Base-by-base conservation (phyloP, 768 basidiomycete species). In the Tricholoma sp. region DNA sequence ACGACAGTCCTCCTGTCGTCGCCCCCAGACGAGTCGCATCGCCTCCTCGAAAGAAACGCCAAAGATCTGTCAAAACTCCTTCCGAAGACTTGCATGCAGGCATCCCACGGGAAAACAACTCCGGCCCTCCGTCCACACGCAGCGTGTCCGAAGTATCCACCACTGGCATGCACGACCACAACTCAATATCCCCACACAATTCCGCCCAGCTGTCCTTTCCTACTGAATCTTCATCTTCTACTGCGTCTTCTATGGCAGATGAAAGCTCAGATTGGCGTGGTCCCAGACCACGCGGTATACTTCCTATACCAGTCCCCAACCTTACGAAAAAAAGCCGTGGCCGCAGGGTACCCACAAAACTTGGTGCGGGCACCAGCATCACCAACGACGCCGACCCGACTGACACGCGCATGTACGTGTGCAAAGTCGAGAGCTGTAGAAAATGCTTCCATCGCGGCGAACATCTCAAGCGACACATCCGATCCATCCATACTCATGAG, bases 301-400 rank as follows among this genome's bases (percentile, higher is more conserved):
- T 84, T 49, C 88, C 88, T 21, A 76, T 84, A 24, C 88, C 88
- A 11, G 86, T 89, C 41, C 88, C 88, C 34, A 86, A 88, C 69
- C 67, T 91, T 59, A 90, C 85, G 46, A 91, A 90, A 76, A 89
- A 88, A 74, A 87, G 85, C 63, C 83, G 89, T 53, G 89, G 89
- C 11, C 82, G 89, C 35, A 80, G 86, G 57, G 89, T 91, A 19
- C 89, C 88, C 4, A 89, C 85, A 2, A 72, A 72, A 53, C 35
- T 61, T 9, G 57, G 59, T 11, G 43, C 46, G 14, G 60, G 57
- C 24, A 46, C 34, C n/a, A 60, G 61, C 11, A 37, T 32, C 27
- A 59, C 63, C 7, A 43, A 24, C 14, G 58, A 63, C 16, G 54
- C 29, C 52, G 52, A 61, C 52, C 55, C 61, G 50, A 67, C 63